Conservation (phyloP, 164 flowering plant genomes). For the Dillenia turbinata region DNA sequence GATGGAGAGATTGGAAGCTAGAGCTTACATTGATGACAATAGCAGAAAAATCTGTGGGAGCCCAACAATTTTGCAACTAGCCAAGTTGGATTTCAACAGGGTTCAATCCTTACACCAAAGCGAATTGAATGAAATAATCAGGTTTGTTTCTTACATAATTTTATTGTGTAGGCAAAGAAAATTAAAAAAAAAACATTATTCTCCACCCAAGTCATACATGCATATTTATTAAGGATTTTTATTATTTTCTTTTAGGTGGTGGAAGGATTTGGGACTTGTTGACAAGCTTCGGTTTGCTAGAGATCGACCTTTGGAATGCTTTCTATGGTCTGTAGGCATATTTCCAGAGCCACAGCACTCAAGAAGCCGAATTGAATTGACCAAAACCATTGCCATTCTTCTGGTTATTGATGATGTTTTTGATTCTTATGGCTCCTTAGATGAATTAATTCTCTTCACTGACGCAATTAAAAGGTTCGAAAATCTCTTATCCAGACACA, state of each 20-base stretch:
- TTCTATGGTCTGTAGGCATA: slow-evolving; percentile 28
- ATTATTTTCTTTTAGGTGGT: slow-evolving; percentile 23
- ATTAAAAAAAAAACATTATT: too few relatives aligned
- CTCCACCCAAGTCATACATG: too few relatives aligned
- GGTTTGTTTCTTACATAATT: slow-evolving; percentile 9
- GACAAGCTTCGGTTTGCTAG: slow-evolving; percentile 25
- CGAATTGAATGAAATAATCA: slow-evolving; percentile 20
- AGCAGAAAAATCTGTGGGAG: neutral
- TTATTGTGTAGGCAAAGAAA: too few relatives aligned
- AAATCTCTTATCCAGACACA: neutral
- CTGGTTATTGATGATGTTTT: slow-evolving; percentile 24
- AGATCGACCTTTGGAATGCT: slow-evolving; percentile 27
- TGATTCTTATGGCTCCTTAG: slow-evolving; percentile 18
- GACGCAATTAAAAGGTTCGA: slow-evolving; percentile 21
- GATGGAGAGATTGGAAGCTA: slow-evolving; percentile 24
- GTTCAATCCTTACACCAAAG: slow-evolving; percentile 22
- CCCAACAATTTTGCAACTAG: slow-evolving; percentile 14
- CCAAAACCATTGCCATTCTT: slow-evolving; percentile 26
- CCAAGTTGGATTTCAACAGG: slow-evolving; percentile 24
- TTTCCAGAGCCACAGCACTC: slow-evolving; percentile 22
- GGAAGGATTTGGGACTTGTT: slow-evolving; percentile 27
- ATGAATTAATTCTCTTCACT: slow-evolving; percentile 23
- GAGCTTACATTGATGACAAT: slow-evolving; percentile 19
- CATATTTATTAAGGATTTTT: too few relatives aligned
- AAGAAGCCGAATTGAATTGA: slow-evolving; percentile 15